Base-by-base conservation (phyloP, 2,329 filamentous ascomycete species). In the Penicillium sp. region DNA sequence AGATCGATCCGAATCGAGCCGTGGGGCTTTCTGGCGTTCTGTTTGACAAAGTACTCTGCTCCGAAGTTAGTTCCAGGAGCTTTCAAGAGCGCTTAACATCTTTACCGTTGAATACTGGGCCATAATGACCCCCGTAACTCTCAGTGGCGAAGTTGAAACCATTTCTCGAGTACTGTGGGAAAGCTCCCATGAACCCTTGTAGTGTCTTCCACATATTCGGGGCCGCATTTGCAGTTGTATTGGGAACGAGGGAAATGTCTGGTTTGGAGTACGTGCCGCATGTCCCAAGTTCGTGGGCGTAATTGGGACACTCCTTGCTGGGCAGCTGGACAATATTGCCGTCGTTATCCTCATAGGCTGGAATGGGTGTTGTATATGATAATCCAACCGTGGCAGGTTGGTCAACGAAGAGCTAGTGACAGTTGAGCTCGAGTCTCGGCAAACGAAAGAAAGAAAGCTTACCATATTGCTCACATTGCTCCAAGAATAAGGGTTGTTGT, bases 111-210 rank as follows among this genome's bases (percentile, higher is more conserved):
- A 50, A 50, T 2, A 50, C 18, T 6, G 48, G 48, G 13, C 48
- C 48, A 14, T 50, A 50, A 8, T 50, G 48, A 3, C 48, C 48
- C 3, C 48, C 48, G 11, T 50, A 50, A 5, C 48, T 50, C 16
- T 50, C 48, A 6, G 48, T 50, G 2, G 48, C 48, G 29, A 50
- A 83, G 63, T 80, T 78, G 63, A 85, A 81, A 0, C 78, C 79
- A 42, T 78, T 73, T 20, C 78, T 71, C 0, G 77, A 72, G 61
- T 80, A 81, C 56, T 79, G 66, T 1, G 78, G 83, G 65, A 86
- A 86, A 0, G 79, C 83, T 2, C 83, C 83, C 79, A 85, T 83
- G 69, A 87, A 86, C 1, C 82, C 83, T 64, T 86, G 84, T 26
- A 86, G 66, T 0, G 81, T 83, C 68, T 81, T 82, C 81, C 82